A percentile compares a stretch with the other conserved stretches of the same genome.
These are phyloP conservation scores for Fusarium xylarioides DNA, from an alignment of 2,329 filamentous ascomycete species.

Conservation along the genomic window DNA sequence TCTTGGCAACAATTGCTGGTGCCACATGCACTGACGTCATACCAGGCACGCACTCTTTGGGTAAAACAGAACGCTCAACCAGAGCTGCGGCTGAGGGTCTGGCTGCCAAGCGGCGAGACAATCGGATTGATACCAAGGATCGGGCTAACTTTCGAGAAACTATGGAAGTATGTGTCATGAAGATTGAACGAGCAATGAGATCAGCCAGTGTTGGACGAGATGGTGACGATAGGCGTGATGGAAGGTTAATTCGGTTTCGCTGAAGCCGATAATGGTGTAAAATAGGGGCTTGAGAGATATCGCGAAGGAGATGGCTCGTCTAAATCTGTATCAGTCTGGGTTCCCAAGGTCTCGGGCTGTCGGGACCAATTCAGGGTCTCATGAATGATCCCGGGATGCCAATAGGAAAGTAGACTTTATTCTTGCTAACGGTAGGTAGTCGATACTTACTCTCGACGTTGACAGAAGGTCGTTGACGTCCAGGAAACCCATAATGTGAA, in stretches of 20 bases:
- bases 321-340: slow-evolving; percentile 45
- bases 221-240: slow-evolving; percentile 64
- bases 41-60: slow-evolving; percentile 68
- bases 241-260: slow-evolving; percentile 62
- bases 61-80: slow-evolving; percentile 71
- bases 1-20: slow-evolving; percentile 69
- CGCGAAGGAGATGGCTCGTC: slow-evolving; percentile 70
- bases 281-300: slow-evolving; percentile 70
- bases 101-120: slow-evolving; percentile 67
- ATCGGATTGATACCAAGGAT: slow-evolving; percentile 70
- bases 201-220: slow-evolving; percentile 68
- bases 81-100: slow-evolving; percentile 69
- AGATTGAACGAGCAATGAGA: slow-evolving; percentile 71
- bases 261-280: slow-evolving; percentile 71
- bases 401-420: not conserved
- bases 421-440: slow-evolving; percentile 1
- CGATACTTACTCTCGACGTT: slow-evolving; percentile 62
- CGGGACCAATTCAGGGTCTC: not conserved
- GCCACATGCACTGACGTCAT: slow-evolving; percentile 57
- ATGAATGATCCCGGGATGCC: not conserved
- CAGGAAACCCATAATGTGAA: slow-evolving; percentile 64
- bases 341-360: not conserved
- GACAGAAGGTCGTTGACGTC: slow-evolving; percentile 66
- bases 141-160: slow-evolving; percentile 71
- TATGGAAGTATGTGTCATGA: slow-evolving; percentile 71